Conservation (phyloP, 2,329 filamentous ascomycete species). For the Cladosporium oxysporum region DNA sequence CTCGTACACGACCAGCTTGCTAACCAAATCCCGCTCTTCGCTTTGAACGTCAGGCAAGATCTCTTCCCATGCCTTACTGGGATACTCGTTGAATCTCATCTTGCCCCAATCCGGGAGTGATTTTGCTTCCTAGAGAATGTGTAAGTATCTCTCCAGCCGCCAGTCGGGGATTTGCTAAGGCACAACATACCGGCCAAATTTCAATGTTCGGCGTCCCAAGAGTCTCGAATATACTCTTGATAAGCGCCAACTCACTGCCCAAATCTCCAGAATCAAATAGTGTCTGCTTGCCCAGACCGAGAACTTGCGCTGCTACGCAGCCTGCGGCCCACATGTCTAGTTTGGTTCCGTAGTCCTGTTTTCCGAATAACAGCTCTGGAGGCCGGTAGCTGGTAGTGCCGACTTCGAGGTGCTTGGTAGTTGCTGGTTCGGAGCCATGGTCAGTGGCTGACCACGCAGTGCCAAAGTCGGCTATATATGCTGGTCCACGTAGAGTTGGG, state of each 20-base stretch:
- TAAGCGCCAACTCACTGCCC: conserved; percentile 86
- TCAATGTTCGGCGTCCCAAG: conserved; percentile 81
- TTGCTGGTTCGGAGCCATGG: conserved; percentile 60
- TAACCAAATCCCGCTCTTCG: conserved; percentile 65
- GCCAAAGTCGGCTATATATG: conserved; percentile 86
- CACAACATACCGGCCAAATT: conserved; percentile 71
- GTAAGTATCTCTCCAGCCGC: background rate
- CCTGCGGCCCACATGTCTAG: conserved; percentile 92
- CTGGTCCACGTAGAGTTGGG: conserved; percentile 59
- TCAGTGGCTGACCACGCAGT: conserved; percentile 76
- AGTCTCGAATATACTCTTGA: conserved; percentile 89
- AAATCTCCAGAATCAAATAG: conserved; percentile 88
- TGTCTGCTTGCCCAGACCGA: conserved; percentile 56
- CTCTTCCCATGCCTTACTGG: conserved; percentile 65
- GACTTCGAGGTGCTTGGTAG: conserved; percentile 83
- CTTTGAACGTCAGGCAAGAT: conserved; percentile 64
- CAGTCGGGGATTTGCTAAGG: background rate
- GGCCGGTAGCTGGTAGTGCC: conserved; percentile 90
- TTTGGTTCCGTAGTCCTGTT: conserved; percentile 67
- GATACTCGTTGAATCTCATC: conserved; percentile 76
- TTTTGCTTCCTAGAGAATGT: conserved; percentile 57
- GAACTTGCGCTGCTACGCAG: conserved; percentile 76
- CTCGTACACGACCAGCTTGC: conserved; percentile 71
- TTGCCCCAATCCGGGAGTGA: conserved; percentile 84
- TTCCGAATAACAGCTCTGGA: conserved; percentile 86